These are phyloP conservation scores for Yamadazyma endophytica DNA, from an alignment of 805 yeast species.

Conservation along the genomic window DNA sequence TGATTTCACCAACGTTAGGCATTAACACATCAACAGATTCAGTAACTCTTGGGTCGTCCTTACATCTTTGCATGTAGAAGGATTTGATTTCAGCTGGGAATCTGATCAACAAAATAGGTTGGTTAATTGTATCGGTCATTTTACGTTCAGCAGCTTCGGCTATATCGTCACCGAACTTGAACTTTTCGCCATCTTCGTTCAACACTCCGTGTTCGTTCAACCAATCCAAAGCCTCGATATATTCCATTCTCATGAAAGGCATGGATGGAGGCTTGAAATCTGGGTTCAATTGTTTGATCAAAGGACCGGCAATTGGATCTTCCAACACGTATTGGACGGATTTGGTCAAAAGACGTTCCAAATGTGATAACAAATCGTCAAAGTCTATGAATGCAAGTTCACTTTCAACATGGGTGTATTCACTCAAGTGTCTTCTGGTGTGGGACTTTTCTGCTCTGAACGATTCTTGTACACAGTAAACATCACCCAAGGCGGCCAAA, in stretches of 20 bases:
- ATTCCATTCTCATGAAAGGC: conserved; percentile 91
- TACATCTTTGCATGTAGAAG: conserved; percentile 93
- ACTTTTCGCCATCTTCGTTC: conserved; percentile 90
- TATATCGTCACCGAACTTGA: conserved; percentile 97
- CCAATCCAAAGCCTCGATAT: conserved; percentile 91
- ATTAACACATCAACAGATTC: conserved; percentile 97
- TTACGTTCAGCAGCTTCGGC: conserved; percentile 99
- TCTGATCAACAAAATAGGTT: conserved; percentile 84
- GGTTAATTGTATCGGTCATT: conserved; percentile 94
- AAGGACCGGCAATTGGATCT: conserved; percentile 90
- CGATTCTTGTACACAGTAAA: conserved; percentile 94
- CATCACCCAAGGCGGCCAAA: conserved; percentile 95
- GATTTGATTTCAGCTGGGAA: conserved; percentile 98
- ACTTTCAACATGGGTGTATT: conserved; percentile 95
- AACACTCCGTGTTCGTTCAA: conserved; percentile 90
- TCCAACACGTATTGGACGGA: conserved; percentile 72
- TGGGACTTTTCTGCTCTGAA: conserved; percentile 99
- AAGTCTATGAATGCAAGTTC: conserved; percentile 86
- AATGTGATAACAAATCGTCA: conserved; percentile 80
- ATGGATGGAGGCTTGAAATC: conserved; percentile 72
- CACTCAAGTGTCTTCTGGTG: conserved; percentile 96
- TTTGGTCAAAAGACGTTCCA: conserved; percentile 72
- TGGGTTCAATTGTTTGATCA: conserved; percentile 90
- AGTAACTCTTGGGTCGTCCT: conserved; percentile 89
- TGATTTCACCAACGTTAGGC: conserved; percentile 99